phyloP scores from a whole-genome alignment of 495 filamentous ascomycete genomes.

The Hypoxylon cercidicola region DNA sequence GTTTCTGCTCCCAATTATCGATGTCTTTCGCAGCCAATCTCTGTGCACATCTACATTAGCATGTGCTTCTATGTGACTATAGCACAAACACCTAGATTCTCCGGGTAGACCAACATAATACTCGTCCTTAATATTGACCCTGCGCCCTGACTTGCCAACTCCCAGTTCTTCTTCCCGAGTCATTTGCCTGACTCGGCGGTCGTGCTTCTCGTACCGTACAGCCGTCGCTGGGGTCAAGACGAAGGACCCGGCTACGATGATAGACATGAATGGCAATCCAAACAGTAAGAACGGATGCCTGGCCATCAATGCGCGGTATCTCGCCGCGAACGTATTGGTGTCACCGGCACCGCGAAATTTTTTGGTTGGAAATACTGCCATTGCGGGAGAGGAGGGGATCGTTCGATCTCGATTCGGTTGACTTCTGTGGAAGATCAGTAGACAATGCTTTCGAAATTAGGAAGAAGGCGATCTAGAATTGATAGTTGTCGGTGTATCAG shows the following conservation, averaged over 20 bases:
- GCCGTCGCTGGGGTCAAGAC: slow-evolving; percentile 93
- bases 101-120: slow-evolving; percentile 79
- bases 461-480: not conserved
- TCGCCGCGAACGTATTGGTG: slow-evolving; percentile 72
- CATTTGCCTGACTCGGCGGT: slow-evolving; percentile 83
- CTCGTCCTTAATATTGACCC: slow-evolving; percentile 85
- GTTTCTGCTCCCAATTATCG: slow-evolving; percentile 95
- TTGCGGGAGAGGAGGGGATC: slow-evolving; percentile 44
- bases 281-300: slow-evolving; percentile 92
- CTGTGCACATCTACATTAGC: slow-evolving; percentile 55
- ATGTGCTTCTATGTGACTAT: not conserved
- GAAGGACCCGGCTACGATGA: slow-evolving; percentile 95
- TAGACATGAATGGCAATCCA: slow-evolving; percentile 90
- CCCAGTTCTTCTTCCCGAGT: slow-evolving; percentile 86
- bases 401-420: not conserved
- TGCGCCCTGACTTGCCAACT: slow-evolving; percentile 74
- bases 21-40: slow-evolving; percentile 89
- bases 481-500: not conserved
- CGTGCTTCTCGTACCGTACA: slow-evolving; percentile 90
- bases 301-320: slow-evolving; percentile 75
- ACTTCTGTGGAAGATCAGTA: not conserved
- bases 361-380: slow-evolving; percentile 79
- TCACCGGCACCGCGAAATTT: slow-evolving; percentile 71
- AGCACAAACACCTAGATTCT: not conserved
- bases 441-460: not conserved